Evolutionary conservation across 2,329 filamentous ascomycete species (phyloP), one percentile per base, ranked within the genome.

Genomic region (Microdochium paspali): DNA sequence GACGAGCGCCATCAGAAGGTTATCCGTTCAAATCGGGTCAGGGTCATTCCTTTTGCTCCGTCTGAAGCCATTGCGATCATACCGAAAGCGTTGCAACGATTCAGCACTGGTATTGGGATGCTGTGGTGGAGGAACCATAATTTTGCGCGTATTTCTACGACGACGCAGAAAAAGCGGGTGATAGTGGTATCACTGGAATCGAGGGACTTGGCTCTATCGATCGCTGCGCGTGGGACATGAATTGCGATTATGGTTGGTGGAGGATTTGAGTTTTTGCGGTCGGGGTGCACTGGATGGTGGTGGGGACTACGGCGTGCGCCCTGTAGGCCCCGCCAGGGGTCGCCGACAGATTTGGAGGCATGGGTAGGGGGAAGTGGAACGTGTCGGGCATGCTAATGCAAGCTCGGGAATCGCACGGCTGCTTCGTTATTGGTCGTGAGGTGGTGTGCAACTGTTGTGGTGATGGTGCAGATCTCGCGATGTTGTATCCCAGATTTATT

Each of bases 1-100:
- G 35, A 40, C 35, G 35, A 40, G 35, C 35, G 18, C 35, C 23
- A 40, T 40, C 35, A 40, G 35, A 40, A 40, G 35, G 35, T 40
- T 40, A 40, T 40, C 35, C 35, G 35, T 40, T 40, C 35, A 40
- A 40, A 40, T 40, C 35, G 35, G 35, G 35, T 40, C 35, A 40
- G 35, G 35, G 35, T 40, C 35, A 40, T n/a, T 40, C 15, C 5
- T 6, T 21, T 21, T 40, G 7, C 6, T 18, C 12, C 23, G 20
- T 40, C 23, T 40, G 35, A 40, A 21, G 35, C 18, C 18, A 21
- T 40, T 12, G 35, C 12, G 35, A 40, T 3, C 35, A 21, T 40
- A 3, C 35, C 6, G 35, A 20, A 35, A 9, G 6, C 18, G 18
- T 21, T 18, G 13, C 9, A 20, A 12, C n/a, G 12, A 9, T 20